phyloP scores from a whole-genome alignment of 2,329 filamentous ascomycete species.

The Fusarium buharicum region DNA sequence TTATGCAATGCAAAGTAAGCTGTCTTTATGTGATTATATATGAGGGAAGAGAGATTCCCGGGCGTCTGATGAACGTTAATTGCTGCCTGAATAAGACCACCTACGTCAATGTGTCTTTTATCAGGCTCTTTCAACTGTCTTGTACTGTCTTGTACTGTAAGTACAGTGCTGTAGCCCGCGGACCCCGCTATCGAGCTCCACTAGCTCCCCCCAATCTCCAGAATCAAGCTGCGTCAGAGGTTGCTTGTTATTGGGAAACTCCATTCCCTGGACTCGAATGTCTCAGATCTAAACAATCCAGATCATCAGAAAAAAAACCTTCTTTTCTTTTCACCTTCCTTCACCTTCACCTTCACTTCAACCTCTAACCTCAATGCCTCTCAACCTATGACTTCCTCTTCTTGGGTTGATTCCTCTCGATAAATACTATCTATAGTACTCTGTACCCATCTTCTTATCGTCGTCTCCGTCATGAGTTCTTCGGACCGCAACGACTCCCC shows the following conservation, averaged over 20 bases:
- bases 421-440: neutral
- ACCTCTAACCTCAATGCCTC: conserved; percentile 10
- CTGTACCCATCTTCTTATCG: neutral
- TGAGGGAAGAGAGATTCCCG: no score
- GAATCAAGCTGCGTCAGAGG: conserved; percentile 9
- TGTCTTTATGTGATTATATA: neutral
- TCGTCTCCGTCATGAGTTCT: conserved; percentile 31
- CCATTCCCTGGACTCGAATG: conserved; percentile 11
- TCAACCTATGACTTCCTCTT: conserved; percentile 4
- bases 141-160: conserved; percentile 6
- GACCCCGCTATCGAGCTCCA: conserved; percentile 34
- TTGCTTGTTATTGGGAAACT: neutral
- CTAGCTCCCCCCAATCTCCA: conserved; percentile 25
- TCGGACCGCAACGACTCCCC: conserved; percentile 38
- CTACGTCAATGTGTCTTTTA: neutral
- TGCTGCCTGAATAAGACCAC: conserved; percentile 11
- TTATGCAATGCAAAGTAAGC: neutral
- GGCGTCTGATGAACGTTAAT: neutral
- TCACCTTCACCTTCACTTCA: neutral
- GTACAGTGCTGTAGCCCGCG: no score
- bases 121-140: conserved; percentile 15
- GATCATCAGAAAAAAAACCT: conserved; percentile 1
- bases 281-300: conserved; percentile 21
- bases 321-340: neutral
- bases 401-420: conserved; percentile 1